phyloP scores from a whole-genome alignment of 345 rosid genomes.

The Pugionium cornutum region DNA sequence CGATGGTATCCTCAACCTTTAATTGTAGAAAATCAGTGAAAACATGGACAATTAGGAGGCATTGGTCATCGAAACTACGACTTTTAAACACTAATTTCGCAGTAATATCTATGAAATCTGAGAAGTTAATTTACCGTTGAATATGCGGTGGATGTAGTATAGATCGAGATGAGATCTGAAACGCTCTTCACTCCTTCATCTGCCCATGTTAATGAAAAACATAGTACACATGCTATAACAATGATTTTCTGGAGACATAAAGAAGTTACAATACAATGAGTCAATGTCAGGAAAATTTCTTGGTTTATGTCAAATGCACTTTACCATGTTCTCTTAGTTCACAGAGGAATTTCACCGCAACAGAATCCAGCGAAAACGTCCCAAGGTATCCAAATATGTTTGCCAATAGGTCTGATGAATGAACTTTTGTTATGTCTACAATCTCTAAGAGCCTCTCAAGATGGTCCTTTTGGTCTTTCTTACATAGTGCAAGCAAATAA shows the following conservation, averaged over 20 bases:
- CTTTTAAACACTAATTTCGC: conserved; percentile 42
- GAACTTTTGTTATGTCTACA: conserved; percentile 58
- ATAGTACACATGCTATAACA: not conserved
- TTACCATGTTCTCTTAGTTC: conserved; percentile 55
- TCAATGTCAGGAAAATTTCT: not conserved
- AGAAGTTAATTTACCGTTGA: conserved; percentile 61
- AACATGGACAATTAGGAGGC: conserved; percentile 20
- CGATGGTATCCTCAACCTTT: conserved; percentile 66
- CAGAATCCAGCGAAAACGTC: conserved; percentile 55
- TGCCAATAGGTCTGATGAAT: conserved; percentile 42
- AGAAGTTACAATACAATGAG: not conserved
- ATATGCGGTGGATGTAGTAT: conserved; percentile 58
- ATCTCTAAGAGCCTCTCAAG: conserved; percentile 56
- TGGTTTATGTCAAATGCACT: conserved; percentile 19
- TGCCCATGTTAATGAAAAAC: conserved; percentile 38
- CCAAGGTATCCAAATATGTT: conserved; percentile 66
- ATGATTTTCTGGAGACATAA: not conserved
- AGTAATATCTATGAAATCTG: conserved; percentile 43
- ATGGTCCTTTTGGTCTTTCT: conserved; percentile 55
- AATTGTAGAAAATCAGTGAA: conserved; percentile 22
- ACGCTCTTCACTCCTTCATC: conserved; percentile 49
- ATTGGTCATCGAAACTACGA: conserved; percentile 5
- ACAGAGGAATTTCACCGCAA: conserved; percentile 55
- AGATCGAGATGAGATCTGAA: conserved; percentile 60
- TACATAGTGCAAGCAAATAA: conserved; percentile 71